Conservation (phyloP, 139 green algal genomes). For the Chlamydomonas applanata region DNA sequence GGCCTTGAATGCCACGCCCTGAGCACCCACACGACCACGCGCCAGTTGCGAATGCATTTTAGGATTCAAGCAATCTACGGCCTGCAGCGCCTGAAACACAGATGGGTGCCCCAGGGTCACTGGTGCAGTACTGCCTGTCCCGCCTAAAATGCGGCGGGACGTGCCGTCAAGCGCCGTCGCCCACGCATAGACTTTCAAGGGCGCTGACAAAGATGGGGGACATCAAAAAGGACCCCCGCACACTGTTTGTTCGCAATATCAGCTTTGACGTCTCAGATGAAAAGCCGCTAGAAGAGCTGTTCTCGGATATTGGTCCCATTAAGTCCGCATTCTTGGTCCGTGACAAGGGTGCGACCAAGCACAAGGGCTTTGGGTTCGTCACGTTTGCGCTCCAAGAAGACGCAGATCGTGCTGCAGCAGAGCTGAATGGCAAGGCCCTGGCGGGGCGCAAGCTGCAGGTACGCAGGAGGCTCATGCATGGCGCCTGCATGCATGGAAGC, state of each 20-base stretch:
- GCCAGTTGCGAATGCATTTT: no score
- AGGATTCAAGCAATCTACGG: no score
- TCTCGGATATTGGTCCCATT: constrained; percentile 79
- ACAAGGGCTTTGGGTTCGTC: constrained; percentile 85
- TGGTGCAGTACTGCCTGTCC: no score
- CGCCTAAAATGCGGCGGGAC: no score
- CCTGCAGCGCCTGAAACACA: no score
- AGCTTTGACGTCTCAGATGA: constrained; percentile 54
- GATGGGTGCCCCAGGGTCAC: no score
- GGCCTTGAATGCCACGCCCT: background rate
- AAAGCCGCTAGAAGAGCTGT: constrained; percentile 63
- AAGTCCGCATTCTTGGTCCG: constrained; percentile 79
- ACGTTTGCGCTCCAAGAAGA: constrained; percentile 83
- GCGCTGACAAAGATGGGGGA: background rate
- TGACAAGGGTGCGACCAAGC: constrained; percentile 44
- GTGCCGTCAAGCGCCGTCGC: no score
- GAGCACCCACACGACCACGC: no score
- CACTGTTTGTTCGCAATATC: constrained; percentile 80
- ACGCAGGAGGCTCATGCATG: background rate
- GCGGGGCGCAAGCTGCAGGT: constrained; percentile 76
- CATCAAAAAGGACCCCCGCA: constrained; percentile 46
- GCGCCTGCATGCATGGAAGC: background rate
- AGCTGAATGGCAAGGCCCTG: constrained; percentile 65
- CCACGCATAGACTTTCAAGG: no score
- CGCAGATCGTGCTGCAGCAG: constrained; percentile 64